Base-by-base conservation (phyloP, 108 stramenopile genomes). In the Skeletonema marinoi region DNA sequence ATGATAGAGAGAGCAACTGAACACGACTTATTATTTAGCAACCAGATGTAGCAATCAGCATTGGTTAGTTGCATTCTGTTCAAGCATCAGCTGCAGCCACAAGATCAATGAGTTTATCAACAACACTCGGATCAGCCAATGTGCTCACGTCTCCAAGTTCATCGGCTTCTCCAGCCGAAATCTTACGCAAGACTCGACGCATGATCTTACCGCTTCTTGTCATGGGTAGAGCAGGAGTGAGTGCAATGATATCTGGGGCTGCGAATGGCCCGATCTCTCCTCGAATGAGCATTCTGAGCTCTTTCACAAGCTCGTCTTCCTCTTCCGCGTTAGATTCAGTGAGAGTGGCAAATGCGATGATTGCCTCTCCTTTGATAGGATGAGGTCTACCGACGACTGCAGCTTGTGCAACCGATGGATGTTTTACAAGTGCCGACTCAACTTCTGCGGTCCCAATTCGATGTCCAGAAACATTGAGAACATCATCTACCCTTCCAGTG, bases 141-240 rank as follows among this genome's bases (percentile, higher is more conserved):
- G 96, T 96, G 60, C 85, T 88, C 12, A 86, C 85, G 79, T 96
- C 96, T 31, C 96, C 96, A 21, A 96, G 79, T 48, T 83, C 71
- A 64, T 93, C 93, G 1, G 78, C 71, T 74, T 95, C 92, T 21
- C 87, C 91, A 32, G 82, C 66, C 19, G 93, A 93, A 41, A 96
- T 91, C 88, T 96, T 96, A 41, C 96, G 88, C 56, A 96, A 90
- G 12, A 96, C 90, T n/a, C 96, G 85, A 30, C 96, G 87, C 94
- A 96, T 95, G 78, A 96, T 94, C 77, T 90, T 89, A 21, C 90
- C 90, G 38, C 88, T 89, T n/a, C 95, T 89, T 16, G 95, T 96
- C 92, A 95, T 93, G 21, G 95, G 95, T 36, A 96, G 88, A 9
- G 77, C 88, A 60, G 90, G 87, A 51, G 91, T 84, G 32, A 82